Evolutionary conservation across 345 rosid species (phyloP).

Genomic region (Populus alba): DNA sequence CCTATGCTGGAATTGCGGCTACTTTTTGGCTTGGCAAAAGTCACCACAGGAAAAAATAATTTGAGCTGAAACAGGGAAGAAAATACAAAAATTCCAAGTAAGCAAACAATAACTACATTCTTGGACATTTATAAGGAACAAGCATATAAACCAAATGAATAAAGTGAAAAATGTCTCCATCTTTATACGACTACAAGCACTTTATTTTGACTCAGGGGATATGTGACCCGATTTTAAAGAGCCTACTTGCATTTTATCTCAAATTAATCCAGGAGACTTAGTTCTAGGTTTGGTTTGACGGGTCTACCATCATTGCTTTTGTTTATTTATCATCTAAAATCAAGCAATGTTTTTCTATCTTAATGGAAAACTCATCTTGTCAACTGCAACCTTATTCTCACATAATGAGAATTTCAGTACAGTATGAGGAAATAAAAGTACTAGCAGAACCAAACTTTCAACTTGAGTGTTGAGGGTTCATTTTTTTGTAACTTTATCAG

Average conservation of each 20-base stretch:
- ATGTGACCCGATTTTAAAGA: not conserved
- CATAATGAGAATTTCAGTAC: too few relatives aligned
- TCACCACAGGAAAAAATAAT: conserved; percentile 82
- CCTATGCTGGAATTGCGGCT: conserved; percentile 99
- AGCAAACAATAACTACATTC: not conserved
- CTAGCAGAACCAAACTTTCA: not conserved
- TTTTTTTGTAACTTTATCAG: not conserved
- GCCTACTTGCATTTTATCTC: not conserved
- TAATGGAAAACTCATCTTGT: too few relatives aligned
- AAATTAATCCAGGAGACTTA: not conserved
- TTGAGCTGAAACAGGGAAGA: conserved; percentile 59
- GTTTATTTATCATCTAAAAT: not conserved
- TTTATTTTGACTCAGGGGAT: not conserved
- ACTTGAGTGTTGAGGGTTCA: not conserved
- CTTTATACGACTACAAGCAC: too few relatives aligned
- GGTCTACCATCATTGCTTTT: not conserved
- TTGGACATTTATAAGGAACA: not conserved
- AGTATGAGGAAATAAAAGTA: not conserved
- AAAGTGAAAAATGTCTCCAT: not conserved
- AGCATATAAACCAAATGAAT: not conserved
- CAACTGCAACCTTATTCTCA: too few relatives aligned
- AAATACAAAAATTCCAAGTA: not conserved
- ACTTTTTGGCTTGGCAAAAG: conserved; percentile 96
- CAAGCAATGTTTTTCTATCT: too few relatives aligned
- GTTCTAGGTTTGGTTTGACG: not conserved